These are phyloP conservation scores for Umbelopsis sp. DNA, from an alignment of 192 early-diverging fungal genomes.

Conservation along the genomic window DNA sequence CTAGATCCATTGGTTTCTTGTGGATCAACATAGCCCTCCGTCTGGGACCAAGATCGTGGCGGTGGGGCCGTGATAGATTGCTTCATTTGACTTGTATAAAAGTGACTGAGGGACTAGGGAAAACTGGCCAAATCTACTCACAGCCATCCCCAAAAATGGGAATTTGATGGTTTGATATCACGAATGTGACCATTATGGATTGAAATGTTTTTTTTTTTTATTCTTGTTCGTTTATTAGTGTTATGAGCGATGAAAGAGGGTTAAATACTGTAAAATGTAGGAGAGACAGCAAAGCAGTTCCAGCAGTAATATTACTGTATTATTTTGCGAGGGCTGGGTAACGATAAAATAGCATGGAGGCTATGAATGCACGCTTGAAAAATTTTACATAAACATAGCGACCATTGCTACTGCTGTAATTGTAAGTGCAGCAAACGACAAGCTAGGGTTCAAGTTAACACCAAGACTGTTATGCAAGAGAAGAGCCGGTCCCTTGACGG, in stretches of 20 bases:
- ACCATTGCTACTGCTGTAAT: background rate
- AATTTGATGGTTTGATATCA: slow-evolving; percentile 12
- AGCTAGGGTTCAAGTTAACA: background rate
- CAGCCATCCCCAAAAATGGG: background rate
- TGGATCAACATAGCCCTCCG: background rate
- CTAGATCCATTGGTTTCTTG: background rate
- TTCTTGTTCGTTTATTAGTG: background rate
- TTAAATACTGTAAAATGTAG: background rate
- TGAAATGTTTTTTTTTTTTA: background rate
- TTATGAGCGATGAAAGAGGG: background rate
- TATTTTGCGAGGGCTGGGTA: background rate
- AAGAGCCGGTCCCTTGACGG: background rate
- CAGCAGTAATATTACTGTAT: background rate
- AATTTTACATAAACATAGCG: background rate
- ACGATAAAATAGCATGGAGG: background rate
- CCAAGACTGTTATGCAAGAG: slow-evolving; percentile 4
- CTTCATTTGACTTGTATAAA: background rate
- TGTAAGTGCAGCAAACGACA: background rate
- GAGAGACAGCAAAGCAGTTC: background rate
- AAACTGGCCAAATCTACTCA: background rate
- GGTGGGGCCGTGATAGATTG: slow-evolving; percentile 1
- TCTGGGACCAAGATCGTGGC: background rate
- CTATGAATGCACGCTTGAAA: background rate
- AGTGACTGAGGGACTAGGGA: background rate
- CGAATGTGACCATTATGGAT: background rate